These are phyloP conservation scores for Cyclostephanos invisitatus DNA, from an alignment of 108 stramenopile genomes.

Conservation along the genomic window DNA sequence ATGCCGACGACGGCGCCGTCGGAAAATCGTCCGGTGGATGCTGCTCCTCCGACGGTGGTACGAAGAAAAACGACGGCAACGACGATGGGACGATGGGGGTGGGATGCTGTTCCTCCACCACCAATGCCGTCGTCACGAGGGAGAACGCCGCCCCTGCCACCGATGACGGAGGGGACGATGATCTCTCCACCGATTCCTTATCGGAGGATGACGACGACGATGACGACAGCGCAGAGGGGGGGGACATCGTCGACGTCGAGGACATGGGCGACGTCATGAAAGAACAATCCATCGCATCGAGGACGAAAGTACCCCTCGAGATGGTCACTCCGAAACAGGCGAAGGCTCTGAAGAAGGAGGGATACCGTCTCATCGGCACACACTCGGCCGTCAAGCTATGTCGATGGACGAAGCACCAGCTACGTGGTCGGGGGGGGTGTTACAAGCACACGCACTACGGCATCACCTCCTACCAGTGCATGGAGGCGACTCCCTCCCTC, in stretches of 20 bases:
- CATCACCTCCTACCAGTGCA: slow-evolving; percentile 96
- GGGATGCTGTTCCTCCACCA: slow-evolving; percentile 14
- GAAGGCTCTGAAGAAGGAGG: slow-evolving; percentile 91
- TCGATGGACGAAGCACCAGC: slow-evolving; percentile 98
- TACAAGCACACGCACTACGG: slow-evolving; percentile 98
- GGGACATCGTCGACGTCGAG: slow-evolving; percentile 89
- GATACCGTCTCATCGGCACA: slow-evolving; percentile 94
- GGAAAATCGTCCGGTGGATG: slow-evolving; percentile 16
- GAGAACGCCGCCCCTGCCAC: slow-evolving; percentile 22
- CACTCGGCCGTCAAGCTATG: slow-evolving; percentile 97
- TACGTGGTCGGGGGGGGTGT: slow-evolving; percentile 93
- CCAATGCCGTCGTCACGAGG: slow-evolving; percentile 8
- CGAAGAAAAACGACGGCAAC: not conserved
- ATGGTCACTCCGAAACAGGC: slow-evolving; percentile 96
- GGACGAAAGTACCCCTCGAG: slow-evolving; percentile 56
- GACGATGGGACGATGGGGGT: not conserved
- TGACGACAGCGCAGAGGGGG: slow-evolving; percentile 49
- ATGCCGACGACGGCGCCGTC: slow-evolving; percentile 6
- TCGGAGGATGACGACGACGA: slow-evolving; percentile 50
- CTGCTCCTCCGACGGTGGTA: slow-evolving; percentile 10
- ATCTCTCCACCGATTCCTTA: slow-evolving; percentile 25
- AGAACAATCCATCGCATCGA: slow-evolving; percentile 24
- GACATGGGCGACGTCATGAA: slow-evolving; percentile 85
- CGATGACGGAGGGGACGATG: slow-evolving; percentile 53
- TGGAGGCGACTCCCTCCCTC: slow-evolving; percentile 94